Base-by-base conservation (phyloP, 2,329 filamentous ascomycete genomes). In the Fusarium falciforme region DNA sequence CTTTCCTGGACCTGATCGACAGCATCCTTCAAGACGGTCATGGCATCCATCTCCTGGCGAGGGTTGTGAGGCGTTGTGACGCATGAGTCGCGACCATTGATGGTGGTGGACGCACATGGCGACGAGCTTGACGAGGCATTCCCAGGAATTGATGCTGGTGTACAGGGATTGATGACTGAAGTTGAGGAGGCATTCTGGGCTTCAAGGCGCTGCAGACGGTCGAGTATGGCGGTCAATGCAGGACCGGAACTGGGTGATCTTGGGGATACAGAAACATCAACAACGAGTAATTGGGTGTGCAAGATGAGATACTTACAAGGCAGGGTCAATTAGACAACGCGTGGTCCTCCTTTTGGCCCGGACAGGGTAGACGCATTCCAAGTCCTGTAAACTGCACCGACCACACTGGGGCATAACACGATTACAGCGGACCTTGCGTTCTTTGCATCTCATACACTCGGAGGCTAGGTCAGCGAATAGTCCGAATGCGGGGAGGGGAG, bases 371-470 rank as follows among this genome's bases (percentile, higher is more conserved):
- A 75, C 38, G 22, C 80, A 81, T 29, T 79, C 78, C 12, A 75
- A 59, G 47, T 76, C 67, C 16, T 79, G 77, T 12, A 65, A 55
- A 55, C 71, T 77, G 61, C 80, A 81, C 20, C 79, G 73, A 33
- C 77, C 66, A 55, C 80, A 81, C 6, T 58, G 61, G 36, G 80
- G 79, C 74, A 79, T 76, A 33, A 78, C 64, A 64, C 79, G 78
- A 66, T 78, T 80, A 49, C 80, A 81, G 36, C 80, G 74, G 25
- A 81, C 78, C 36, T 79, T 79, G 22, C 78, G 76, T 49, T 79
- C 74, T 63, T 79, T 79, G 66, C 78, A 79, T 66, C 77, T 76
- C 54, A 67, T 67, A 52, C 77, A 79, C 77, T 78, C 42, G 36
- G 17, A 58, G 44, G 59, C 11, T 29, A 44, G 31, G 57, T 71